Conservation (phyloP, 2,329 filamentous ascomycete species). For the Boeremia lycopersici region DNA sequence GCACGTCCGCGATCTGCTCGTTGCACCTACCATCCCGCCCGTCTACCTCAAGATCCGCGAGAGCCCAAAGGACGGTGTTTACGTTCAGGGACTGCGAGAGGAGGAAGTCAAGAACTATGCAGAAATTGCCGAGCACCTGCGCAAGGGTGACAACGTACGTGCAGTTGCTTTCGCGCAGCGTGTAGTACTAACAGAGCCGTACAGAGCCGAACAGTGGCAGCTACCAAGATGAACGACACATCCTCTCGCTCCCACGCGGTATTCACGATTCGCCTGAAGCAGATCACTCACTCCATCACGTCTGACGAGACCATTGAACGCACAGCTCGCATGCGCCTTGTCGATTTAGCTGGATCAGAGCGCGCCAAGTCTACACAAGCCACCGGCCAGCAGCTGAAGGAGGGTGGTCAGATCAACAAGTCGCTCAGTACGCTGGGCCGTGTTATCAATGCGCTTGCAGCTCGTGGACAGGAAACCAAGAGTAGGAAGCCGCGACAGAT, state of each 20-base stretch:
- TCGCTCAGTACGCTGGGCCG: conserved; percentile 93
- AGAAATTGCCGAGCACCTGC: conserved; percentile 91
- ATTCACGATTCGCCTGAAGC: conserved; percentile 97
- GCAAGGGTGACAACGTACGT: conserved; percentile 72
- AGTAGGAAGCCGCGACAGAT: conserved; percentile 62
- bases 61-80: conserved; percentile 91
- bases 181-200: conserved; percentile 9
- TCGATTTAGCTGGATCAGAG: conserved; percentile 94
- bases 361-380: conserved; percentile 95
- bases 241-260: conserved; percentile 95
- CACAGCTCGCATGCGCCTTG: conserved; percentile 88
- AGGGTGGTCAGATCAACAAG: conserved; percentile 99
- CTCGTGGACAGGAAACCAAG: conserved; percentile 59
- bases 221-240: conserved; percentile 99
- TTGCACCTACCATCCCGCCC: conserved; percentile 77
- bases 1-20: conserved; percentile 91
- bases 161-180: background rate
- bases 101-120: conserved; percentile 84
- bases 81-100: conserved; percentile 95
- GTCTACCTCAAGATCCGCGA: conserved; percentile 98
- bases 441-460: conserved; percentile 88
- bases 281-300: conserved; percentile 95
- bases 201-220: conserved; percentile 80
- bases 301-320: conserved; percentile 98
- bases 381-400: conserved; percentile 85